Evolutionary conservation across 2,329 filamentous ascomycete genomes (phyloP).

Genomic region (Phaeosphaeriaceae sp.): DNA sequence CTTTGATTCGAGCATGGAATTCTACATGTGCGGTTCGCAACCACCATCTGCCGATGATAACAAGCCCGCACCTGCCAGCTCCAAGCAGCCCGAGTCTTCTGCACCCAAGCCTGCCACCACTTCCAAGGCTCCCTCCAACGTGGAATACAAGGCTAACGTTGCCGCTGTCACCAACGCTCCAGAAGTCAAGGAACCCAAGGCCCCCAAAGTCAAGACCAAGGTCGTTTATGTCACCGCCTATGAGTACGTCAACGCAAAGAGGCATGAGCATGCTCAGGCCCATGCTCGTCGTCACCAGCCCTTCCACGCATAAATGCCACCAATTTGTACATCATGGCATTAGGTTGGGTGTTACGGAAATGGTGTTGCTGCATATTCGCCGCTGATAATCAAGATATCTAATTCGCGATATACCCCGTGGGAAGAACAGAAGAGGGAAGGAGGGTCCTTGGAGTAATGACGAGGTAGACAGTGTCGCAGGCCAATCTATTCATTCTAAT

Average conservation of each 20-base stretch:
- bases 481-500: slow-evolving; percentile 42
- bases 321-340: slow-evolving; percentile 25
- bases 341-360: slow-evolving; percentile 22
- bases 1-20: slow-evolving; percentile 31
- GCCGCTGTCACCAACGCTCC: slow-evolving; percentile 34
- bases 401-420: slow-evolving; percentile 37
- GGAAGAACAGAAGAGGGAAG: slow-evolving; percentile 26
- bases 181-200: slow-evolving; percentile 8
- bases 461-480: slow-evolving; percentile 47
- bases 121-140: slow-evolving; percentile 12
- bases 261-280: slow-evolving; percentile 42
- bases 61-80: slow-evolving; percentile 9
- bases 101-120: slow-evolving; percentile 12
- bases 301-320: slow-evolving; percentile 39
- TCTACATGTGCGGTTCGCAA: slow-evolving; percentile 45
- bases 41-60: slow-evolving; percentile 28
- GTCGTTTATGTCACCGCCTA: slow-evolving; percentile 43
- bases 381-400: slow-evolving; percentile 35
- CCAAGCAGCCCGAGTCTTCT: slow-evolving; percentile 11
- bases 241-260: slow-evolving; percentile 42
- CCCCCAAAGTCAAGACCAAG: slow-evolving; percentile 31
- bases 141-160: slow-evolving; percentile 23
- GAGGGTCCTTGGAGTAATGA: slow-evolving; percentile 40
- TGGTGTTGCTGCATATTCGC: slow-evolving; percentile 27
- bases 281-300: slow-evolving; percentile 38